Percentiles rank a stretch among this genome's conserved stretches.
phyloP scores from a whole-genome alignment of 768 basidiomycete genomes.

The Leccinum boreale region DNA sequence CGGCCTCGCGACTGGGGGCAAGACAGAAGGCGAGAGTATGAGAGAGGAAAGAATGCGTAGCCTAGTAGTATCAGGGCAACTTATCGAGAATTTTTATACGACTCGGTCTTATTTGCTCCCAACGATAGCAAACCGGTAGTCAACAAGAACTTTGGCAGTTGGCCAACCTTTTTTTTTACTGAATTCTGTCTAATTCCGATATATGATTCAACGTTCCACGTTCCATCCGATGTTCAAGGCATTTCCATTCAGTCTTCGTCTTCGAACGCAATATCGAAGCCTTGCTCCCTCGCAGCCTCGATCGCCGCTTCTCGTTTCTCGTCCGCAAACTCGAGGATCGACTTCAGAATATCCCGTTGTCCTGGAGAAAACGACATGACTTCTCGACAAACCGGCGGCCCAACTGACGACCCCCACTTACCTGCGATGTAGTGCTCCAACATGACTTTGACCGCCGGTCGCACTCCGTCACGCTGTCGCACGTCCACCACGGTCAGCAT shows the following conservation, averaged over 20 bases:
- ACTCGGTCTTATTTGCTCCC: conserved; percentile 17
- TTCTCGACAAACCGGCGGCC: too few species aligned
- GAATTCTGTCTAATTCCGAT: too few species aligned
- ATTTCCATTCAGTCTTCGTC: conserved; percentile 10
- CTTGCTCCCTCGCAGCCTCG: conserved; percentile 46
- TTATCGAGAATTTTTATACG: too few species aligned
- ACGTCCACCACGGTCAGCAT: conserved; percentile 40
- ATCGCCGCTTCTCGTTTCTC: conserved; percentile 48
- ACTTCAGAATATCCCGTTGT: conserved; percentile 54
- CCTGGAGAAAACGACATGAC: conserved; percentile 34
- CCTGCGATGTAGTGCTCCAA: conserved; percentile 66
- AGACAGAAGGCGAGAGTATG: too few species aligned
- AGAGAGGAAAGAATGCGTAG: too few species aligned
- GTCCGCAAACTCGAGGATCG: conserved; percentile 47
- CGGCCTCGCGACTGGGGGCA: too few species aligned
- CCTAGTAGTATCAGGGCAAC: too few species aligned
- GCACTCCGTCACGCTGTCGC: conserved; percentile 26
- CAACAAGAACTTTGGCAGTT: too few species aligned
- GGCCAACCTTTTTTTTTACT: too few species aligned
- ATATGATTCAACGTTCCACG: too few species aligned
- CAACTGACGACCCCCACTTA: conserved; percentile 22
- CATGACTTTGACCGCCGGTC: conserved; percentile 64
- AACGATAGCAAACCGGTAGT: too few species aligned
- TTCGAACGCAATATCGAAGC: conserved; percentile 54
- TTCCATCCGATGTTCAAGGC: too few species aligned